Evolutionary conservation across 345 rosid species (phyloP).

Genomic region (Sisymbrium altissimum): DNA sequence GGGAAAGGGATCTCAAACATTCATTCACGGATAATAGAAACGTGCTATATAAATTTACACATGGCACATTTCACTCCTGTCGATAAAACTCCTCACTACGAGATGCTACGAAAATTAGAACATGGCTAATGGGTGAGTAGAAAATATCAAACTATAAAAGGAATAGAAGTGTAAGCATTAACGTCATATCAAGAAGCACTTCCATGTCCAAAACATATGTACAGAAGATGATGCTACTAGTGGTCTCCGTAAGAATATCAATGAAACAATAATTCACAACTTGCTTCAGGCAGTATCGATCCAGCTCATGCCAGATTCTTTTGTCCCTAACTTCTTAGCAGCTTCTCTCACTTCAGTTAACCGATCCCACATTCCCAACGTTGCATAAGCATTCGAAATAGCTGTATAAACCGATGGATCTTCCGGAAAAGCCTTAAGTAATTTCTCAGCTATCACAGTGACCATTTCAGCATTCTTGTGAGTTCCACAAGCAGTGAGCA

Average conservation of each 20-base stretch:
- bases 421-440: constrained; percentile 38
- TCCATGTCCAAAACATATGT: not conserved
- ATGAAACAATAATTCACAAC: not conserved
- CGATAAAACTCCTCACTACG: too few relatives aligned
- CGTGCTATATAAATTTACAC: too few relatives aligned
- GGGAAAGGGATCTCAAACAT: too few relatives aligned
- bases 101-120: too few relatives aligned
- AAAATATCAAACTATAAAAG: too few relatives aligned
- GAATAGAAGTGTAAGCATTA: too few relatives aligned
- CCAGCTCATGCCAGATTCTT: constrained; percentile 68
- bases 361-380: constrained; percentile 62
- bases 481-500: constrained; percentile 63
- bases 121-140: too few relatives aligned
- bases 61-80: too few relatives aligned
- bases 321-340: constrained; percentile 45
- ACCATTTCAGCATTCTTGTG: constrained; percentile 47
- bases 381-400: constrained; percentile 66
- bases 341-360: constrained; percentile 53
- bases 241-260: not conserved
- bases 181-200: too few relatives aligned
- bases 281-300: constrained; percentile 36
- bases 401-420: constrained; percentile 61
- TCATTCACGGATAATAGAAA: too few relatives aligned
- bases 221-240: not conserved
- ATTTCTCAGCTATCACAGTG: constrained; percentile 38